Conservation (phyloP, 163 green algal species). For the Scenedesmus sp. region DNA sequence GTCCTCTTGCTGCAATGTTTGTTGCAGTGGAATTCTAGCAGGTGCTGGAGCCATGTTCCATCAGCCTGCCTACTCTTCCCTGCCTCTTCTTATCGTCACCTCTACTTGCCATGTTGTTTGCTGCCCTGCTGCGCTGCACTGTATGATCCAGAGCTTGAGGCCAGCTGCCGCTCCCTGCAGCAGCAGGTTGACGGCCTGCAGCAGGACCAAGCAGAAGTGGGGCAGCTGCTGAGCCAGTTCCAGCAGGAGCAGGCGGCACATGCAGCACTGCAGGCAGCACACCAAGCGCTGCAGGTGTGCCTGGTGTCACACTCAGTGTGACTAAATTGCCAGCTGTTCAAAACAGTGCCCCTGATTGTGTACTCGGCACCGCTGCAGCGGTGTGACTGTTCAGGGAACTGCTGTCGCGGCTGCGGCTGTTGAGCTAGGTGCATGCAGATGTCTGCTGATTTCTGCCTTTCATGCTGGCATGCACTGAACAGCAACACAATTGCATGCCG, state of each 20-base stretch:
- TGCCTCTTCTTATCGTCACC: not conserved
- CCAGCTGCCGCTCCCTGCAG: not conserved
- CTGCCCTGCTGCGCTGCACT: not conserved
- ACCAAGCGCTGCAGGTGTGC: not conserved
- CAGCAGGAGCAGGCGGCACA: slow-evolving; percentile 28
- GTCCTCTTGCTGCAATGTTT: too few relatives aligned
- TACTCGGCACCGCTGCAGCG: too few relatives aligned
- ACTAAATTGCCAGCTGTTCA: not conserved
- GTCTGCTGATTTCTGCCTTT: too few relatives aligned
- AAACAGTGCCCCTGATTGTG: not conserved
- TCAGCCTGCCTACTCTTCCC: too few relatives aligned
- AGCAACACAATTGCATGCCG: too few relatives aligned
- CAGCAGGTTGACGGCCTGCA: slow-evolving; percentile 27
- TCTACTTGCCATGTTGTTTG: not conserved
- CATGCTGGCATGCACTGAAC: too few relatives aligned
- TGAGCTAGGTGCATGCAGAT: too few relatives aligned
- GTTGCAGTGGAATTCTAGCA: too few relatives aligned
- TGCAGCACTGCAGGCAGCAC: slow-evolving; percentile 10
- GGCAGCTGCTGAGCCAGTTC: slow-evolving; percentile 37
- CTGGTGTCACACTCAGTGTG: too few relatives aligned
- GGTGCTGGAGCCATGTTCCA: not conserved
- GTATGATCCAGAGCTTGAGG: slow-evolving; percentile 22
- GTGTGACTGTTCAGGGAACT: too few relatives aligned
- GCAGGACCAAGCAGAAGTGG: slow-evolving; percentile 43
- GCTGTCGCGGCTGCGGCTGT: too few relatives aligned